phyloP scores from a whole-genome alignment of 2,329 filamentous ascomycete species.

The Colletotrichum sp. region DNA sequence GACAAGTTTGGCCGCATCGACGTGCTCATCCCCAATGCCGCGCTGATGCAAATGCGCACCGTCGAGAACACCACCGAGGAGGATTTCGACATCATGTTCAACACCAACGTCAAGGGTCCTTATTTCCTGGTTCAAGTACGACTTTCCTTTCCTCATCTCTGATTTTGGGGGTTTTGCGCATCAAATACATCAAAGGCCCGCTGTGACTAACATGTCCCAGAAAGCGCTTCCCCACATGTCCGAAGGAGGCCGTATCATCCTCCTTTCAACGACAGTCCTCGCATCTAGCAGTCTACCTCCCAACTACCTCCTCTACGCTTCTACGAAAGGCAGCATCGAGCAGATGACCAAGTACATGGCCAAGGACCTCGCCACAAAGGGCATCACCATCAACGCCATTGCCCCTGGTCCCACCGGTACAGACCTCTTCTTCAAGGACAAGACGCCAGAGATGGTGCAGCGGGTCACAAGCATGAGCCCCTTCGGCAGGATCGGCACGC shows the following conservation, averaged over 20 bases:
- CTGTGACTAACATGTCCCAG: conserved; percentile 31
- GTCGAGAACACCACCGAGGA: conserved; percentile 54
- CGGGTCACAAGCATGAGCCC: conserved; percentile 33
- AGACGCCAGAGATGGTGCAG: conserved; percentile 50
- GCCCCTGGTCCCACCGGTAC: conserved; percentile 55
- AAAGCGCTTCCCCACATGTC: conserved; percentile 57
- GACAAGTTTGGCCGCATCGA: conserved; percentile 61
- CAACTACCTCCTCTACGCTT: conserved; percentile 55
- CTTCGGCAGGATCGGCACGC: conserved; percentile 24
- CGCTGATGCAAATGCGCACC: conserved; percentile 52
- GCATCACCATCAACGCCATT: conserved; percentile 49
- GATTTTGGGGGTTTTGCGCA: not conserved
- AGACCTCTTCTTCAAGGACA: conserved; percentile 58
- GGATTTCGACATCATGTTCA: conserved; percentile 54
- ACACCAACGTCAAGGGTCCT: conserved; percentile 62
- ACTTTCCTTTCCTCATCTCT: not conserved
- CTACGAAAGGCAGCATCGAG: conserved; percentile 65
- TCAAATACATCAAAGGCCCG: not conserved
- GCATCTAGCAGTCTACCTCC: conserved; percentile 43
- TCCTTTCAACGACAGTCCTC: conserved; percentile 52
- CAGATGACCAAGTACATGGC: conserved; percentile 60
- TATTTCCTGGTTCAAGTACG: conserved; percentile 54
- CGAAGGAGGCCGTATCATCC: conserved; percentile 52
- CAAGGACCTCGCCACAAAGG: conserved; percentile 56
- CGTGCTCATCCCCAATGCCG: conserved; percentile 63